Evolutionary conservation across 768 basidiomycete genomes (phyloP).

Genomic region (Austroboletus festivus): DNA sequence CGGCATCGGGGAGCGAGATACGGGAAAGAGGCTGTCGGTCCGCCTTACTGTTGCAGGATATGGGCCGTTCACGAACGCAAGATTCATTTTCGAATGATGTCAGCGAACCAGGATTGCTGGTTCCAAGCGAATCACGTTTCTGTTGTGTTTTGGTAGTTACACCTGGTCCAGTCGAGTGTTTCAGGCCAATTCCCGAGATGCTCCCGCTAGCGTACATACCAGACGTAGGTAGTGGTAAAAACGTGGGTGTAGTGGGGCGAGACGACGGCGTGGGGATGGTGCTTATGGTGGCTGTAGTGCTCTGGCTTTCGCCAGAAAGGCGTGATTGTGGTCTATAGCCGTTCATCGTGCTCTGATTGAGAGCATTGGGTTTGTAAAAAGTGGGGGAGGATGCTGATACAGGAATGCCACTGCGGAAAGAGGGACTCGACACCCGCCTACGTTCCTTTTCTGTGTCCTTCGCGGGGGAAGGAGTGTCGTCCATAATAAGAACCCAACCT

Average conservation of each 20-base stretch:
- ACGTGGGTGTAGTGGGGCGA: conserved; percentile 73
- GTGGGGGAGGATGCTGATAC: conserved; percentile 47
- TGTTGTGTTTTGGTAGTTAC: conserved; percentile 39
- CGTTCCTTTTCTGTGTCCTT: conserved; percentile 55
- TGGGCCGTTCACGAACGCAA: conserved; percentile 26
- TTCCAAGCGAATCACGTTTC: conserved; percentile 65
- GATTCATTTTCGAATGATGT: conserved; percentile 27
- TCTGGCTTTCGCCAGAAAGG: conserved; percentile 59
- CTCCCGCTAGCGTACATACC: conserved; percentile 42
- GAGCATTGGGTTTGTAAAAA: conserved; percentile 39
- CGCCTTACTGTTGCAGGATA: conserved; percentile 24
- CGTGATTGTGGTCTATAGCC: conserved; percentile 71
- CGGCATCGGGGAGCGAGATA: conserved; percentile 39
- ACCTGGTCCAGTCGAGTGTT: conserved; percentile 56
- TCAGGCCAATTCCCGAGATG: conserved; percentile 43
- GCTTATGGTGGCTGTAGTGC: conserved; percentile 54
- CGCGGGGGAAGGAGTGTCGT: conserved; percentile 72
- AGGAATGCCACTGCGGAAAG: conserved; percentile 46
- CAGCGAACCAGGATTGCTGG: conserved; percentile 35
- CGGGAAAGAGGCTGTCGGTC: conserved; percentile 37
- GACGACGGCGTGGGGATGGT: conserved; percentile 66
- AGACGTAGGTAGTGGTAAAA: conserved; percentile 65
- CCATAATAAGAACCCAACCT: conserved; percentile 89
- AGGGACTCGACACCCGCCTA: conserved; percentile 62
- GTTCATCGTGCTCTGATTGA: conserved; percentile 41